Conservation (phyloP, 2,329 filamentous ascomycete species). For the Aspergillus sp. region DNA sequence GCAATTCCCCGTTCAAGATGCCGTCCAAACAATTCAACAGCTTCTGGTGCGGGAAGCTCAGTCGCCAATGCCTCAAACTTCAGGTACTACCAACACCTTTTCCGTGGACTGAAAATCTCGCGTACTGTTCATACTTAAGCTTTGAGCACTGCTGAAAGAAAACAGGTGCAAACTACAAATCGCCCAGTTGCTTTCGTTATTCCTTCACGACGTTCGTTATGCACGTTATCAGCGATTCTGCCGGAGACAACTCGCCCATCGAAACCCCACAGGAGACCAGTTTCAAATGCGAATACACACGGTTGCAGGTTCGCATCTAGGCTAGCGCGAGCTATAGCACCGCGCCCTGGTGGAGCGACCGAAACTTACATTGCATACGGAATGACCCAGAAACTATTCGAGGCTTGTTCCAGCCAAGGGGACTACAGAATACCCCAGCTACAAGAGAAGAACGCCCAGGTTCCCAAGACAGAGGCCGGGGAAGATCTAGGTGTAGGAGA, state of each 20-base stretch:
- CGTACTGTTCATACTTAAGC: neutral
- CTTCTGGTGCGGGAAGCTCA: slow-evolving; percentile 21
- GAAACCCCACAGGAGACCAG: neutral
- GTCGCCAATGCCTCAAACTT: slow-evolving; percentile 14
- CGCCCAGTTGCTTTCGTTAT: slow-evolving; percentile 7
- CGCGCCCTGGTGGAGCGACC: slow-evolving; percentile 43
- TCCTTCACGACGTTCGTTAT: slow-evolving; percentile 1
- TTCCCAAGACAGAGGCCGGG: slow-evolving; percentile 72
- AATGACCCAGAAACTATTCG: slow-evolving; percentile 75
- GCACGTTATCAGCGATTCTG: neutral
- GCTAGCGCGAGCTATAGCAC: slow-evolving; percentile 31
- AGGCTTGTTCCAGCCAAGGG: slow-evolving; percentile 69
- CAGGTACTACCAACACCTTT: slow-evolving; percentile 16
- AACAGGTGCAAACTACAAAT: slow-evolving; percentile 16
- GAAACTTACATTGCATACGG: slow-evolving; percentile 78
- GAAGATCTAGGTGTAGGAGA: slow-evolving; percentile 76
- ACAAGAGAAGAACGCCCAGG: slow-evolving; percentile 62
- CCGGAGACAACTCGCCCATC: slow-evolving; percentile 1
- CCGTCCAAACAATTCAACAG: slow-evolving; percentile 20
- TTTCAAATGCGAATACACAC: slow-evolving; percentile 15
- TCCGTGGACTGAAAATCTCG: neutral
- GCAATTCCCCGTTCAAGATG: slow-evolving; percentile 19
- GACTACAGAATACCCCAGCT: slow-evolving; percentile 74
- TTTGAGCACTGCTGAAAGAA: neutral
- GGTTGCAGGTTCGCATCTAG: slow-evolving; percentile 24